Evolutionary conservation across 805 yeast genomes (phyloP), one percentile per base, ranked within the genome.

Genomic region (Debaryomyces hansenii): DNA sequence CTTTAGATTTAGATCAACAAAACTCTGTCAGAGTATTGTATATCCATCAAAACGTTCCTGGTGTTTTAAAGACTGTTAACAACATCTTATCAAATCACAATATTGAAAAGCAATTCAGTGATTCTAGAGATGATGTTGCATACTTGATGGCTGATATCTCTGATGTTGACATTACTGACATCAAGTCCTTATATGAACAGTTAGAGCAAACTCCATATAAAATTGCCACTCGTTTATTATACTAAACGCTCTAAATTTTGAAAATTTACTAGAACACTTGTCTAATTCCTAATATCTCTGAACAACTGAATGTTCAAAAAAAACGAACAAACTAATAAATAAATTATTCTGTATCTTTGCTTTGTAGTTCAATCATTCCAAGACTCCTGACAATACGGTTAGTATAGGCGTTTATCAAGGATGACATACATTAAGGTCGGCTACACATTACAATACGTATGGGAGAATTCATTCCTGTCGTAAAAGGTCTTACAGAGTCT

Each of bases 21-120:
- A 80, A 86, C 66, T 80, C 85, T 46, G 97, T 91, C 56, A 88
- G 99, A 75, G 96, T 94, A 36, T 78, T 94, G 60, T 94, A 94
- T 73, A 87, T 91, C 62, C 99, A 94, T 75, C 94, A 88, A 72
- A 94, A 94, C 72, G 97, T 94, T 59, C 99, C 99, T 24, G 99
- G 99, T 83, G 99, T 94, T 47, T 80, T 94, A 80, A 88, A 90
- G 69, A 90, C 96, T 36, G 99, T 94, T 62, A 94, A 94, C 79
- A 92, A 92, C 76, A 89, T 94, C 58, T 82, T 94, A 70, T 87
- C 96, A 48, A 84, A 84, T 67, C 91, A 94, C 79, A 94, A 94
- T 73, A 94, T 94, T 70, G 97, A 91, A 73, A 92, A 94, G 73
- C 99, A 94, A 77, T 94, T 84, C 74, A 87, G 97, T n/a, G 98